Percentiles rank a stretch among this genome's conserved stretches.
phyloP scores from a whole-genome alignment of 805 yeast species.

The Starmerella davenportii region DNA sequence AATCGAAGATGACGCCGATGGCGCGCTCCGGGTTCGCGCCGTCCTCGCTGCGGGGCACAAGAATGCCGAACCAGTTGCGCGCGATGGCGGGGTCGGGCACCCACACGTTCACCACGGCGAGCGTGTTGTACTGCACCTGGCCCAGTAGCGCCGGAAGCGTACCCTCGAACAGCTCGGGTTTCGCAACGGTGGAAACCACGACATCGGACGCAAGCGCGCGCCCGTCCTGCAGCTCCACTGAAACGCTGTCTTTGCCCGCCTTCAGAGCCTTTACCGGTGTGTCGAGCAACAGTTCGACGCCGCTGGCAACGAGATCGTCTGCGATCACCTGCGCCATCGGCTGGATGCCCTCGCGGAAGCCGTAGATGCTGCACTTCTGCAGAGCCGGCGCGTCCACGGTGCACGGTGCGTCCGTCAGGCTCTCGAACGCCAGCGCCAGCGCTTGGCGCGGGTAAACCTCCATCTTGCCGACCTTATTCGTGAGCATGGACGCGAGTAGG shows the following conservation, averaged over 20 bases:
- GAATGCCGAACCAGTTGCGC: slow-evolving; percentile 64
- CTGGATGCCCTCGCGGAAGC: slow-evolving; percentile 19
- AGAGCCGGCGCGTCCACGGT: neutral
- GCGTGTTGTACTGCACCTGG: slow-evolving; percentile 35
- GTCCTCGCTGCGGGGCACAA: slow-evolving; percentile 45
- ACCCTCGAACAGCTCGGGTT: slow-evolving; percentile 8
- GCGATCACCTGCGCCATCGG: slow-evolving; percentile 17
- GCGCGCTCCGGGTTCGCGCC: slow-evolving; percentile 35
- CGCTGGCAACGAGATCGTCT: slow-evolving; percentile 10
- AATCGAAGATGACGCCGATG: slow-evolving; percentile 80
- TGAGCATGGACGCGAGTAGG: slow-evolving; percentile 30
- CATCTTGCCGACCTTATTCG: slow-evolving; percentile 21
- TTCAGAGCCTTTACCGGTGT: slow-evolving; percentile 6
- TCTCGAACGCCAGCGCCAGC: slow-evolving; percentile 17
- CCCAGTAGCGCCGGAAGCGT: slow-evolving; percentile 5
- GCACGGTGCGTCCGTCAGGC: neutral
- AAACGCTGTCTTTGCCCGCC: neutral
- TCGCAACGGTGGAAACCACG: slow-evolving; percentile 13
- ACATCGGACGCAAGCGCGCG: slow-evolving; percentile 4
- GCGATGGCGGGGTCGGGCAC: slow-evolving; percentile 27
- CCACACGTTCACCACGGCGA: slow-evolving; percentile 55
- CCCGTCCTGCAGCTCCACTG: slow-evolving; percentile 1
- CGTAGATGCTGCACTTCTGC: slow-evolving; percentile 13
- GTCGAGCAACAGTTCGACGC: slow-evolving; percentile 15
- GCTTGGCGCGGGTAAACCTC: slow-evolving; percentile 15